Evolutionary conservation across 768 basidiomycete species (phyloP), one percentile per base, ranked within the genome.

Genomic region (Chalciporus pseudorubinellus): DNA sequence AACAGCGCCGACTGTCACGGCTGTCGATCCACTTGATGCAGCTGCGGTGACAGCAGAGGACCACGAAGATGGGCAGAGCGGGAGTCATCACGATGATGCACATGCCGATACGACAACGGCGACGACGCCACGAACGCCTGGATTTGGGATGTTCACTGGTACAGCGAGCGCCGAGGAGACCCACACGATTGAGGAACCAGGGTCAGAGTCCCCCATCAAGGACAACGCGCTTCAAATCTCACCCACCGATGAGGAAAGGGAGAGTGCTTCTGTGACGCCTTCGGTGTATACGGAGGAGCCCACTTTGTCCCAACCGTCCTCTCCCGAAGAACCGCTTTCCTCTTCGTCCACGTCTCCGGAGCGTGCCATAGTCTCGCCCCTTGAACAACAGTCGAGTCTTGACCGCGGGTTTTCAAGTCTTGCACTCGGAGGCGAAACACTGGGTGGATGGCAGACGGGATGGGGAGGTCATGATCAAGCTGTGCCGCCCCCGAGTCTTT

Each of bases 391-490:
- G 39, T 57, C 52, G 28, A 48, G 43, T 28, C 14, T 70, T 42
- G 62, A 67, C 9, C 72, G 59, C 48, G 48, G 74, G 29, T 70
- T 75, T 59, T 58, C 77, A 57, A 79, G 76, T 50, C 71, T 80
- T 20, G 71, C 75, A 6, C 59, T 79, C 29, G 77, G 77, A 24
- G 80, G 73, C 6, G 80, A 82, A 61, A 61, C 59, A 39, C 61
- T 70, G 9, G 66, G 70, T 2, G 78, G 74, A 16, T 88, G 86
- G 85, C 80, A 83, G 55, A 68, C 71, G 20, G 73, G 77, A 21
- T 72, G 75, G 73, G 68, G 48, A 62, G 67, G 68, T 49, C 68
- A 71, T 26, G 72, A 74, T 20, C 28, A 48, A 11, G 40, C 28
- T 44, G 33, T 60, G 14, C 50, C 55, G 5, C 36, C 59, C 19